Base-by-base conservation (phyloP, 345 rosid genomes). In the Durio zibethinus region DNA sequence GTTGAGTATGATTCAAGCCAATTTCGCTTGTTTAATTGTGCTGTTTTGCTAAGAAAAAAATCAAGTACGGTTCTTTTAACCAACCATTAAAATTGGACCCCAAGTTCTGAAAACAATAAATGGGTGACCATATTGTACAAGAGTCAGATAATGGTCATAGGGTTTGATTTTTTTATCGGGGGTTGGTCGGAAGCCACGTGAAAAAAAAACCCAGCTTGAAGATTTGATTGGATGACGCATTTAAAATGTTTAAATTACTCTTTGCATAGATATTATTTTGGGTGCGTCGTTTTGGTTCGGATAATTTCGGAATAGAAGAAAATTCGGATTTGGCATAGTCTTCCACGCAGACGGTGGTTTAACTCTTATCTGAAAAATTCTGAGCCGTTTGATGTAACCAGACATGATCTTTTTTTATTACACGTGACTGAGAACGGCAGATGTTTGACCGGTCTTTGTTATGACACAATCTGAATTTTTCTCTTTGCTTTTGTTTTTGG, bases 1-100 rank as follows among this genome's bases (percentile, higher is more conserved):
- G 71, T 85, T 79, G 85, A 79, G 85, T 84, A 66, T 75, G 6
- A 56, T 48, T 76, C 73, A 84, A 79, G 88, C 80, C 54, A 81
- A 59, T 72, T 63, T 76, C 25, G 25, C 52, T 53, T 33, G 23
- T 72, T 61, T 48, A 18, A 29, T 25, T 63, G 23, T 45, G 52
- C 27, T 12, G 43, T 50, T 71, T 47, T 47, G 45, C 21, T 7
- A 7, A 42, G 27, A 35, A 14, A 15, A 35, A 4, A 64, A 65
- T 38, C 73, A 47, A 47, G 57, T 69, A 69, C 73, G 65, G 65
- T 31, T 61, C 11, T 29, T 48, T 18, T 70, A 16, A 70, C 25
- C 27, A 31, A 43, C 73, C 29, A 67, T 25, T 70, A 48, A 48
- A 48, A 27, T 18, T 50, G 61, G 60, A 71, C 43, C 43, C 38